Evolutionary conservation across 1,139 yeast genomes (phyloP).

Genomic region (Taphrina communis): DNA sequence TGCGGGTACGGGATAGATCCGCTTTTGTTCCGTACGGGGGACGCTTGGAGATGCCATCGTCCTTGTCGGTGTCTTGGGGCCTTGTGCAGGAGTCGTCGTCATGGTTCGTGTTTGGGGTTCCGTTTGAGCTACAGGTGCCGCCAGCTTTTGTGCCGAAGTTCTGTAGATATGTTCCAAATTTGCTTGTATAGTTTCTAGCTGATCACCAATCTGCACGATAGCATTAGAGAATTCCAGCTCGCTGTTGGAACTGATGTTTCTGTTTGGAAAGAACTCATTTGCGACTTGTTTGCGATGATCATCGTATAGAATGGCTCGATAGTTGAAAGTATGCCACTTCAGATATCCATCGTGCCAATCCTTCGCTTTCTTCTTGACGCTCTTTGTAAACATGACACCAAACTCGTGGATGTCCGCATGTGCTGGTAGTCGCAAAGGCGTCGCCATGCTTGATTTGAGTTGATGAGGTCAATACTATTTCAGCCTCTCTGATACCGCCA

Average conservation of each 20-base stretch:
- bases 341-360: constrained; percentile 63
- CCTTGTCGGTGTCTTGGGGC: not conserved
- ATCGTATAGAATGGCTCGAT: constrained; percentile 57
- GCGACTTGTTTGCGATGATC: constrained; percentile 54
- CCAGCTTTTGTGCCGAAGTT: constrained; percentile 1
- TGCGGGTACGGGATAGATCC: constrained; percentile 5
- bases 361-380: constrained; percentile 60
- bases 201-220: constrained; percentile 26
- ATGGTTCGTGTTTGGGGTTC: not conserved
- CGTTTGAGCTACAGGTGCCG: not conserved
- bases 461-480: too few relatives aligned
- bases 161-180: constrained; percentile 34
- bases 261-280: constrained; percentile 50
- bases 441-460: constrained; percentile 9
- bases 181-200: constrained; percentile 27
- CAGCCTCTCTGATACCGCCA: too few relatives aligned
- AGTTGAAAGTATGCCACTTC: constrained; percentile 59
- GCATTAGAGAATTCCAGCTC: constrained; percentile 22
- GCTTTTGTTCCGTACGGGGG: not conserved
- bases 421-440: constrained; percentile 9
- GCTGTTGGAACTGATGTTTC: constrained; percentile 21
- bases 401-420: constrained; percentile 54
- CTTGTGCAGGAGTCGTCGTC: not conserved
- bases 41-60: not conserved
- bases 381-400: constrained; percentile 55